Percentiles rank a stretch among this genome's conserved stretches.
These are phyloP conservation scores for Beverwykella pulmonaria DNA, from an alignment of 495 filamentous ascomycete species.

Conservation along the genomic window DNA sequence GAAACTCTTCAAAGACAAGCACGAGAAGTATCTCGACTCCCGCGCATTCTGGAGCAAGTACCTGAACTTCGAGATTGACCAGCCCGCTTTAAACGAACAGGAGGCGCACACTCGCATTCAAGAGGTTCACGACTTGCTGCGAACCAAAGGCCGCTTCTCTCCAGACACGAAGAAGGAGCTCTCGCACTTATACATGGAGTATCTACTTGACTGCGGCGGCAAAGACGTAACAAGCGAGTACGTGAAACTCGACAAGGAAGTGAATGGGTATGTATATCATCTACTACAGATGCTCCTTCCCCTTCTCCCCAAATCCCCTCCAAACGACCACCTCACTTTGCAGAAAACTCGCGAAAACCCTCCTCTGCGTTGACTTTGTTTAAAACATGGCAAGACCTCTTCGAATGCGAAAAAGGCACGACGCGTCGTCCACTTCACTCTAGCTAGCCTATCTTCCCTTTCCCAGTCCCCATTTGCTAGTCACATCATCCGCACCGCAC, in stretches of 20 bases:
- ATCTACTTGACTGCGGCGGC: slow-evolving; percentile 82
- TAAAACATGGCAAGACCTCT: background rate
- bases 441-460: background rate
- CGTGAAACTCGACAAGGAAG: slow-evolving; percentile 77
- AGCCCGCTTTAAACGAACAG: slow-evolving; percentile 71
- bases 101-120: slow-evolving; percentile 74
- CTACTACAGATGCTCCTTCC: slow-evolving; percentile 15
- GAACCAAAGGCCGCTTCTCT: slow-evolving; percentile 71
- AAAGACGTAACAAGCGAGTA: slow-evolving; percentile 85
- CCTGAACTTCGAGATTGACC: slow-evolving; percentile 85
- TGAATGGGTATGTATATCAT: slow-evolving; percentile 64
- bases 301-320: slow-evolving; percentile 9
- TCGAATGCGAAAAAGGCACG: too few species aligned
- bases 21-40: slow-evolving; percentile 84
- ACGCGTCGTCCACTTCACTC: background rate
- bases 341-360: background rate
- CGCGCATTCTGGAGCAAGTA: slow-evolving; percentile 91
- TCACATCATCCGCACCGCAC: background rate
- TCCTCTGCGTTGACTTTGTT: background rate
- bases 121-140: slow-evolving; percentile 76
- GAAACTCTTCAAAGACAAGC: slow-evolving; percentile 78
- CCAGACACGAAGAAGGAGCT: slow-evolving; percentile 72
- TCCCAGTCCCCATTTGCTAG: background rate
- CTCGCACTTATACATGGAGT: slow-evolving; percentile 76
- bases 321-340: background rate